Evolutionary conservation across 768 basidiomycete species (phyloP).

Genomic region (Pleurotus tuber-regium): DNA sequence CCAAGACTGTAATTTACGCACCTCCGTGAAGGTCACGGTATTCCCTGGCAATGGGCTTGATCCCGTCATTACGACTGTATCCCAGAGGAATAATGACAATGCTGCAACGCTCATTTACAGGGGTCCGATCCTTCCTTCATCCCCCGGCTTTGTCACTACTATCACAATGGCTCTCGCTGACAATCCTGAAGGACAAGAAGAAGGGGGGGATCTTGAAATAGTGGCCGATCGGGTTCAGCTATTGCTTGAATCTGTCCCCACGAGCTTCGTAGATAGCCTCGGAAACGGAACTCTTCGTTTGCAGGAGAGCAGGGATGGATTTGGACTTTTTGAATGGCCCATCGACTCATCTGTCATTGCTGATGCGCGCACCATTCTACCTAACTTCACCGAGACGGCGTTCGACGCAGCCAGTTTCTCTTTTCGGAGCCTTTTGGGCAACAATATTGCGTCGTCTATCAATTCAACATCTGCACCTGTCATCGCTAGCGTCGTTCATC

Average conservation of each 20-base stretch:
- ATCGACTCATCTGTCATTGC: conserved; percentile 38
- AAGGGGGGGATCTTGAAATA: conserved; percentile 69
- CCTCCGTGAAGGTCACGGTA: conserved; percentile 78
- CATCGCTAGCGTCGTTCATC: conserved; percentile 59
- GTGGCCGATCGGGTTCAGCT: conserved; percentile 89
- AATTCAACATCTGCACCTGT: too few relatives aligned
- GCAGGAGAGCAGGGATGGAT: conserved; percentile 44
- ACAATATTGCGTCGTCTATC: conserved; percentile 32
- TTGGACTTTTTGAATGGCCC: conserved; percentile 92
- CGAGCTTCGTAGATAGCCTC: conserved; percentile 21
- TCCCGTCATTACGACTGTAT: conserved; percentile 67
- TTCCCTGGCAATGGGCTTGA: conserved; percentile 69
- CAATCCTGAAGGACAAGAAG: conserved; percentile 58
- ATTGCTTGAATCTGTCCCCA: conserved; percentile 60
- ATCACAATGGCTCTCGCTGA: conserved; percentile 74
- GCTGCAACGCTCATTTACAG: conserved; percentile 64
- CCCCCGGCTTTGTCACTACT: conserved; percentile 67
- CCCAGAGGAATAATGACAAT: conserved; percentile 71
- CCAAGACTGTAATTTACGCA: conserved; percentile 78
- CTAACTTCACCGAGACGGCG: conserved; percentile 69
- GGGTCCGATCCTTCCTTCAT: conserved; percentile 79
- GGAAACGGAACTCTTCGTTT: conserved; percentile 29
- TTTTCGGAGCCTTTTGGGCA: conserved; percentile 61
- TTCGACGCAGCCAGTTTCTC: conserved; percentile 62
- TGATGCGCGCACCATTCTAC: conserved; percentile 60